Conservation (phyloP, 2,329 filamentous ascomycete species). For the Ceratocystis diversiconidia region DNA sequence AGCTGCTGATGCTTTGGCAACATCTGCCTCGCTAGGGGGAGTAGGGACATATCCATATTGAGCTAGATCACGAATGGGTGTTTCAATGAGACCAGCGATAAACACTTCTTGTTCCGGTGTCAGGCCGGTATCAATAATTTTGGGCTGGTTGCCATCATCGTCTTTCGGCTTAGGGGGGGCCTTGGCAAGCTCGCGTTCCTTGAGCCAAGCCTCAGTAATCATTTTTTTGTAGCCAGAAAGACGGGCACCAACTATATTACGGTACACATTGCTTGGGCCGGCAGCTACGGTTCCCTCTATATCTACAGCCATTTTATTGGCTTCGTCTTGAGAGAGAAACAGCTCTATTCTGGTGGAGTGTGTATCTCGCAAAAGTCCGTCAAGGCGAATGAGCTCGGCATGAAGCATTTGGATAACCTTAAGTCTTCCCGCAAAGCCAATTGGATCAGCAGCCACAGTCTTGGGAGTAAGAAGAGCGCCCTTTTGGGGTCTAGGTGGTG, state of each 20-base stretch:
- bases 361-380: constrained; percentile 10
- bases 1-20: constrained; percentile 51
- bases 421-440: constrained; percentile 10
- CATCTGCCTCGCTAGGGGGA: constrained; percentile 50
- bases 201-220: constrained; percentile 51
- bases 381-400: constrained; percentile 12
- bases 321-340: constrained; percentile 46
- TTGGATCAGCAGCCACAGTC: constrained; percentile 5
- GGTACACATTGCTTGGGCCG: constrained; percentile 57
- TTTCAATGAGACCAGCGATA: constrained; percentile 48
- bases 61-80: constrained; percentile 49
- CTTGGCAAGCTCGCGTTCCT: constrained; percentile 14
- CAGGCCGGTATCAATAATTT: constrained; percentile 55
- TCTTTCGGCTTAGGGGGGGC: constrained; percentile 11
- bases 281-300: constrained; percentile 64
- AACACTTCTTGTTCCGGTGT: constrained; percentile 51
- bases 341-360: constrained; percentile 25
- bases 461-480: constrained; percentile 9
- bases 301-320: constrained; percentile 56
- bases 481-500: constrained; percentile 6
- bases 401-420: constrained; percentile 16
- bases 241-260: constrained; percentile 69
- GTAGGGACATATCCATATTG: constrained; percentile 60
- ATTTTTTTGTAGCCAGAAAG: constrained; percentile 67
- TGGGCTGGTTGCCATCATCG: constrained; percentile 23